Evolutionary conservation across 441 rosid genomes (phyloP), one percentile per base, ranked within the genome.

Genomic region (Pelargonium cotyledonis): DNA sequence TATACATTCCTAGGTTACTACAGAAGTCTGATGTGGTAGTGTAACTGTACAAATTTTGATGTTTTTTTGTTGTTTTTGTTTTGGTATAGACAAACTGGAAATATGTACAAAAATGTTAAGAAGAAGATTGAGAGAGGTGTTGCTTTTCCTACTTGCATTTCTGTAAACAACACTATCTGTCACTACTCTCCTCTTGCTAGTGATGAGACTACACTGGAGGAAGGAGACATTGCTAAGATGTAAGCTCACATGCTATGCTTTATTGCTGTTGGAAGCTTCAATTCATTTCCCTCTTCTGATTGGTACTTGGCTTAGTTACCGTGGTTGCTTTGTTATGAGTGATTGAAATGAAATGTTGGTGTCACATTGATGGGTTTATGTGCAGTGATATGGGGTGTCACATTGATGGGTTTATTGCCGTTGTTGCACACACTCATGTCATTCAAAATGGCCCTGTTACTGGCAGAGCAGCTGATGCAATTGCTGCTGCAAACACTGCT

Each of bases 311-410:
- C 15, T 21, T 35, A 14, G 9, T 4, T 38, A 62, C 6, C 12
- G 4, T 10, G 21, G 18, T 15, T 31, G 6, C 65, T 26, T 46
- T 63, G 11, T 55, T 26, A 35, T 67, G 53, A 3, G 35, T 11
- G 18, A 40, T 58, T 66, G 61, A 26, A 62, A 14, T 60, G 1
- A 15, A 4, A 2, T 47, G 23, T 38, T 18, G 61, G 3, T 14
- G 61, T n/a, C n/a, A n/a, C n/a, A n/a, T n/a, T n/a, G n/a, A n/a
- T n/a, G n/a, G n/a, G n/a, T 14, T 29, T 26, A 11, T 3, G 66
- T 75, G 66, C 81, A 90, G 98, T 75, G 98, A 95, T 71, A 77
- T 95, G 97, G 99, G 98, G 19, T 92, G 97, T 63, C 99, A 95
- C 72, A 92, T 95, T 65, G 96, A 92, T 82, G 99, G 98, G 14